These are phyloP conservation scores for Spinacia oleracea DNA, from an alignment of 179 eudicot genomes.

Conservation along the genomic window DNA sequence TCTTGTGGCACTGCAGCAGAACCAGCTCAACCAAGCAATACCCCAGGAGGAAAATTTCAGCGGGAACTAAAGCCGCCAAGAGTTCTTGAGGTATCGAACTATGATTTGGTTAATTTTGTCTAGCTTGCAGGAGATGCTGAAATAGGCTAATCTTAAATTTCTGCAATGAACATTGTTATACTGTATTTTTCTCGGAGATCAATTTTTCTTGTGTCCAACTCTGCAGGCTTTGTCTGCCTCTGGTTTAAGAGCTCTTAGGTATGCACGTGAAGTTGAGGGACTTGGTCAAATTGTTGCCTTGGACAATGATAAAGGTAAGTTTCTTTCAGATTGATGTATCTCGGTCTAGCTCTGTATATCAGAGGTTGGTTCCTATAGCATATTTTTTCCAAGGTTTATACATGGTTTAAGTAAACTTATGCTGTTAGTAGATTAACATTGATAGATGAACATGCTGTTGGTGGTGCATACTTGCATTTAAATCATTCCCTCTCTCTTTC, in stretches of 20 bases:
- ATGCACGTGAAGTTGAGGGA: slow-evolving; percentile 96
- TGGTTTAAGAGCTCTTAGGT: slow-evolving; percentile 92
- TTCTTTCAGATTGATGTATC: slow-evolving; percentile 12
- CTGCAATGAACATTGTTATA: neutral
- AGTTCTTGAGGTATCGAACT: slow-evolving; percentile 76
- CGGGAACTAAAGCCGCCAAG: slow-evolving; percentile 77
- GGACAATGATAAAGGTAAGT: slow-evolving; percentile 85
- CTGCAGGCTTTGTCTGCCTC: slow-evolving; percentile 91
- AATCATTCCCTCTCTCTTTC: neutral
- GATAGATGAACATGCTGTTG: neutral
- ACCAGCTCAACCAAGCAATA: slow-evolving; percentile 21
- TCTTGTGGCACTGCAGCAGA: slow-evolving; percentile 44
- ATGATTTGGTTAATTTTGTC: slow-evolving; percentile 1
- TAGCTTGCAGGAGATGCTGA: neutral
- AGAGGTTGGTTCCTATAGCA: neutral
- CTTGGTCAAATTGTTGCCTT: slow-evolving; percentile 87
- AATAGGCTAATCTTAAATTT: neutral
- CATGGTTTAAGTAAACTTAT: neutral
- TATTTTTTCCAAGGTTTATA: neutral
- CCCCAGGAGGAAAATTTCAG: slow-evolving; percentile 42
- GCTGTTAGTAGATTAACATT: neutral
- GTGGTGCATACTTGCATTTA: neutral
- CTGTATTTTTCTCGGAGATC: neutral
- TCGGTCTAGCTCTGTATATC: neutral
- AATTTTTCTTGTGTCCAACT: slow-evolving; percentile 1